Conservation (phyloP, 2,329 filamentous ascomycete species). For the Mariannaea sp. region DNA sequence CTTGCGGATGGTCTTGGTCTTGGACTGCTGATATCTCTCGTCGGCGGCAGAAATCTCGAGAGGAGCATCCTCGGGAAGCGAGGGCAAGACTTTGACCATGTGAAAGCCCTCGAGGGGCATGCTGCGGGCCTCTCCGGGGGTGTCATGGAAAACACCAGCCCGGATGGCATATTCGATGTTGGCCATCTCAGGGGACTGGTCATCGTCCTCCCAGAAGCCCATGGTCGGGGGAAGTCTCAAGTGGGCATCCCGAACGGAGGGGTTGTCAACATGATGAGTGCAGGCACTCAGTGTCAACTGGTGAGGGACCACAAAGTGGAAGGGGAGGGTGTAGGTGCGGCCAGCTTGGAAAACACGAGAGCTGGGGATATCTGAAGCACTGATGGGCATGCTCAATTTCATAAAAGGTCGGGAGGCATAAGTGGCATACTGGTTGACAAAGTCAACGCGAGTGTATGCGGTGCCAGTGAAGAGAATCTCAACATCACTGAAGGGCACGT, state of each 20-base stretch:
- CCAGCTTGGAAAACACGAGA: constrained; percentile 55
- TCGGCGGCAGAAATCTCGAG: constrained; percentile 55
- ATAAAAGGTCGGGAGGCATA: constrained; percentile 58
- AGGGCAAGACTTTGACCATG: constrained; percentile 58
- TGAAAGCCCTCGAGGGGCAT: constrained; percentile 50
- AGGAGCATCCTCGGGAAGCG: constrained; percentile 55
- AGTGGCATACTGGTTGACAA: constrained; percentile 53
- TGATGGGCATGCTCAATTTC: constrained; percentile 60
- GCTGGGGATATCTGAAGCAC: constrained; percentile 51
- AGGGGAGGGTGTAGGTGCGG: constrained; percentile 56
- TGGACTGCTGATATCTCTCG: constrained; percentile 54
- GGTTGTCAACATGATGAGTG: constrained; percentile 52
- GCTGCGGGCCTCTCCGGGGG: constrained; percentile 28
- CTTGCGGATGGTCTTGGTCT: constrained; percentile 58
- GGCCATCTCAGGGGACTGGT: constrained; percentile 60
- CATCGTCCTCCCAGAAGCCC: constrained; percentile 58
- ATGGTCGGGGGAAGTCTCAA: constrained; percentile 58
- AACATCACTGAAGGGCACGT: constrained; percentile 56
- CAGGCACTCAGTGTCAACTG: constrained; percentile 62
- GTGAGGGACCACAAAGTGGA: constrained; percentile 63
- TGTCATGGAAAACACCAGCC: constrained; percentile 47
- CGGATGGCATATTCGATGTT: constrained; percentile 58
- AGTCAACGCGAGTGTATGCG: constrained; percentile 56
- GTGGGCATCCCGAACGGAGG: constrained; percentile 57
- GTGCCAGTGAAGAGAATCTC: constrained; percentile 59